phyloP scores from a whole-genome alignment of 306 rosid species.

The Benincasa hispida region DNA sequence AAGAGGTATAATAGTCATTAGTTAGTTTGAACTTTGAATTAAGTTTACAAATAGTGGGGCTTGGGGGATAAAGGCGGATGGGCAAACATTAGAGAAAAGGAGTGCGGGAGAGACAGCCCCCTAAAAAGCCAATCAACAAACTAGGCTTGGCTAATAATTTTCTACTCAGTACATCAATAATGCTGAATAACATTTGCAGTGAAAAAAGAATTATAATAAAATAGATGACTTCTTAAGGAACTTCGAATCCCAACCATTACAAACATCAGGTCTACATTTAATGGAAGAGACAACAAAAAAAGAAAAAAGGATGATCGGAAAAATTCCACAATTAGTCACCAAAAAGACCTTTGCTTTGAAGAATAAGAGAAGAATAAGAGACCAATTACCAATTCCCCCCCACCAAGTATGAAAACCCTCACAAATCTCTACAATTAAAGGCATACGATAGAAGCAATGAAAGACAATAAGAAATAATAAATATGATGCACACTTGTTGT shows the following conservation, averaged over 20 bases:
- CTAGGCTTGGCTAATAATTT: not conserved
- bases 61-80: not conserved
- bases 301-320: not conserved
- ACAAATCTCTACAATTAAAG: not conserved
- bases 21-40: not conserved
- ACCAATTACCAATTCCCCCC: not conserved
- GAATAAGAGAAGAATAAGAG: not conserved
- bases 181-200: not conserved
- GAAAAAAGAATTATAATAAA: not conserved
- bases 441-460: not conserved
- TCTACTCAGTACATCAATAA: not conserved
- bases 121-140: not conserved
- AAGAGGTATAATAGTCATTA: not conserved
- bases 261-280: not conserved
- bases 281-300: not conserved
- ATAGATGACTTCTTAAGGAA: not conserved
- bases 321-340: not conserved
- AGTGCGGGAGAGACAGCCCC: not conserved
- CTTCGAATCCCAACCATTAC: not conserved
- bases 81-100: not conserved
- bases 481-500: constrained; percentile 33
- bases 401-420: not conserved
- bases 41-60: not conserved
- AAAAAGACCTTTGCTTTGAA: not conserved
- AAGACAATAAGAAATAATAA: not conserved